Evolutionary conservation across 1,139 yeast genomes (phyloP), one percentile per base, ranked within the genome.

Genomic region (Williopsis jadinii): DNA sequence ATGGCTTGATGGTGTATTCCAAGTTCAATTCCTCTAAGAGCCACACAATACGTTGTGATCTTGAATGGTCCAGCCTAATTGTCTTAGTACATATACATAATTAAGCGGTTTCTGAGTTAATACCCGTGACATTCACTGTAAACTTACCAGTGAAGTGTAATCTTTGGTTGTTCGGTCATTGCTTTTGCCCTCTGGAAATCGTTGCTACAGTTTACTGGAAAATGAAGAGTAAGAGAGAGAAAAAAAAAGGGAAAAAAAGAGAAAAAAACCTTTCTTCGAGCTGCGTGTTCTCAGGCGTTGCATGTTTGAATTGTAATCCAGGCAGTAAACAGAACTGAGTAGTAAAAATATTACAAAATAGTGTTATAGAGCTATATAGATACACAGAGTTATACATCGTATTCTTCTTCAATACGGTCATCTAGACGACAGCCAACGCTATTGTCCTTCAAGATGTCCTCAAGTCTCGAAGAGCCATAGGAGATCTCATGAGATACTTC

Each of bases 31-130:
- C 72, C 46, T 77, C 83, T 24, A 79, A 59, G 28, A 76, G 58
- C 82, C 84, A 79, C 15, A 71, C 54, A 29, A 77, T 65, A 44
- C 84, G 63, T 37, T 70, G 73, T 1, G 82, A 61, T 45, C 84
- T 65, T 11, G 83, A 75, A 12, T 66, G 62, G 48, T 73, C 71
- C 41, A 78, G 69, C 76, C 77, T 51, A 12, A 14, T 11, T 32
- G 32, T 33, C 11, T 27, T 15, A 15, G 32, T 14, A 8, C 32
- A 19, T 19, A 6, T 19, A 19, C 24, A 19, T 19, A 19, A 19
- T 19, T 19, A 6, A 19, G 24, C 24, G 24, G 4, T 19, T 19
- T 4, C 24, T 19, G 24, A 19, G 24, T 19, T 11, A 13, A 12
- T 14, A 8, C 11, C 9, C 33, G 14, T 14, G n/a, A n/a, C n/a